Percentiles rank a stretch among this genome's conserved stretches.
Conservation (phyloP, 176 grass and related monocot genomes). For the Hordeum marinum region DNA sequence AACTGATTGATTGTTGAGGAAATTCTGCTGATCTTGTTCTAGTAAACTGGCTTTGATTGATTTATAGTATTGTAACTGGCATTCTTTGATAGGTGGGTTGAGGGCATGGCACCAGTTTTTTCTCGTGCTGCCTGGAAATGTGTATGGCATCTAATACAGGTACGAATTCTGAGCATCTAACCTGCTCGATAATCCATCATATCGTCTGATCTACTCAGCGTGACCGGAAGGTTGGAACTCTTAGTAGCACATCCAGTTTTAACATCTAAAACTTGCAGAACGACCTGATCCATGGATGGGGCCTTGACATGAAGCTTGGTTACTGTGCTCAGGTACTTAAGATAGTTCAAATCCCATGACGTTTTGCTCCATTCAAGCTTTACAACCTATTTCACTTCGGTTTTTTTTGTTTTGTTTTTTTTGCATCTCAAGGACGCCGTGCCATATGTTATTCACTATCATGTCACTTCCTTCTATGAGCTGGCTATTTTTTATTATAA, state of each 20-base stretch:
- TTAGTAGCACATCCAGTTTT: neutral
- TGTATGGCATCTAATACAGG: constrained; percentile 99
- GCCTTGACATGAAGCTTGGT: constrained; percentile 96
- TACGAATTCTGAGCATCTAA: constrained; percentile 15
- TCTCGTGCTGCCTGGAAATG: constrained; percentile 93
- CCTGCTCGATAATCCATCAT: neutral
- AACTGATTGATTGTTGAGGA: neutral
- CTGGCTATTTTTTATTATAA: neutral
- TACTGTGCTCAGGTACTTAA: constrained; percentile 89
- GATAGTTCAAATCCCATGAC: neutral
- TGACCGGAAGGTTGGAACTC: neutral
- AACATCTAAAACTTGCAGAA: constrained; percentile 42
- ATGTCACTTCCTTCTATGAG: neutral
- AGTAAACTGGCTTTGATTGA: neutral
- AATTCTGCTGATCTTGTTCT: neutral
- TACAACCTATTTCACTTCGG: neutral
- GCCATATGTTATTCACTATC: neutral
- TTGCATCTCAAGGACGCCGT: neutral
- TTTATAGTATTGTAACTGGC: constrained; percentile 18
- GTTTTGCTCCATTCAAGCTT: neutral
- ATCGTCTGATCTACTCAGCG: neutral
- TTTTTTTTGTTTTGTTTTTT: constrained; percentile 4
- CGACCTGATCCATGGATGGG: constrained; percentile 98
- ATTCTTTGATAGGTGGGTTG: constrained; percentile 69
- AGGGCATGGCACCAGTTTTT: constrained; percentile 99